Evolutionary conservation across 768 basidiomycete species (phyloP).

Genomic region (Mycena sanguinolenta): DNA sequence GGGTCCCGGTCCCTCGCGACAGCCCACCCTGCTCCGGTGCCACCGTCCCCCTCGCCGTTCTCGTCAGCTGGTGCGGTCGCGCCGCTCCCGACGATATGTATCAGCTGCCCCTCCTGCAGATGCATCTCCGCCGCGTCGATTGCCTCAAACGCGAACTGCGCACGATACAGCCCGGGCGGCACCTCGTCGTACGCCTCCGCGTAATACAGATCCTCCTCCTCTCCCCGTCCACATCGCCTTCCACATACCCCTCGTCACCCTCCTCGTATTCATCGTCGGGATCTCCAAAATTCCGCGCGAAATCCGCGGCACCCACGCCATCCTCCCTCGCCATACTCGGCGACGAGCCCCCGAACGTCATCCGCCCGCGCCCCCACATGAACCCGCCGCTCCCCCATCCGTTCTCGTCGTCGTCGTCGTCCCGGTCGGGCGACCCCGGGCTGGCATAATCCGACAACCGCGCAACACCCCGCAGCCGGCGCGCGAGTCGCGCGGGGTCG

Average conservation of each 20-base stretch:
- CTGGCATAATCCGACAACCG: slow-evolving; percentile 11
- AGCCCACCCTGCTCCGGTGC: slow-evolving; percentile 28
- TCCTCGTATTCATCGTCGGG: slow-evolving; percentile 39
- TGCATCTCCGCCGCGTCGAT: slow-evolving; percentile 89
- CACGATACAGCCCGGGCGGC: slow-evolving; percentile 78
- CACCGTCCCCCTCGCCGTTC: neutral
- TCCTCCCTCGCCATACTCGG: slow-evolving; percentile 24
- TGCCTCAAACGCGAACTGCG: slow-evolving; percentile 83
- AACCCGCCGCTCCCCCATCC: slow-evolving; percentile 27
- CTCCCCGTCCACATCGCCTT: slow-evolving; percentile 11
- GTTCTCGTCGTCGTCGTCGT: slow-evolving; percentile 34
- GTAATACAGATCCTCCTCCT: slow-evolving; percentile 58
- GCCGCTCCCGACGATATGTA: slow-evolving; percentile 76
- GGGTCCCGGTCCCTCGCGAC: slow-evolving; percentile 24
- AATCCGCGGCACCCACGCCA: slow-evolving; percentile 29
- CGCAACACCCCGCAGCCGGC: slow-evolving; percentile 40
- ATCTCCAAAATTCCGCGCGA: slow-evolving; percentile 36
- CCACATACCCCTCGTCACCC: slow-evolving; percentile 45
- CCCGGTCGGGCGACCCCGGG: slow-evolving; percentile 10
- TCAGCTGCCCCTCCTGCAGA: slow-evolving; percentile 81
- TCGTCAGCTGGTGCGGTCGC: neutral
- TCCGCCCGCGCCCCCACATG: slow-evolving; percentile 18
- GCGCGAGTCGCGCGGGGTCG: slow-evolving; percentile 49
- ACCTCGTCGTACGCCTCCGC: slow-evolving; percentile 56
- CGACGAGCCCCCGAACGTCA: slow-evolving; percentile 30